phyloP scores from a whole-genome alignment of 345 rosid genomes.

The Microcos paniculata region DNA sequence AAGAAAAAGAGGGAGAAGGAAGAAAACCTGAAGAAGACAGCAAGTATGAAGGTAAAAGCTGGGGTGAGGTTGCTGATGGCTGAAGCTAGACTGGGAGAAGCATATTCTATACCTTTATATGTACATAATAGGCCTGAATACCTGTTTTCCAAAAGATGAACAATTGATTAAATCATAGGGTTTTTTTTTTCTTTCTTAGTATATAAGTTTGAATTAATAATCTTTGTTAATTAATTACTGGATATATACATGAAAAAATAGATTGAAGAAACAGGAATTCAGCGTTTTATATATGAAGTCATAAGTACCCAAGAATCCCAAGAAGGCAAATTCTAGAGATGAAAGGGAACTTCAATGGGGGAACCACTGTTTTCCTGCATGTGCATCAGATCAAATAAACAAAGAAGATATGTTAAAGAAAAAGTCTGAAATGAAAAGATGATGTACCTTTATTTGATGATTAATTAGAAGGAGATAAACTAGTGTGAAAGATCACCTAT shows the following conservation, averaged over 20 bases:
- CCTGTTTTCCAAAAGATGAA: constrained; percentile 22
- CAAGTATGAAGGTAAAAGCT: constrained; percentile 44
- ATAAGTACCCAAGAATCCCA: constrained; percentile 31
- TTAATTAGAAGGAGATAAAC: background rate
- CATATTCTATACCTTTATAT: constrained; percentile 33
- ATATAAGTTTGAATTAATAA: no score
- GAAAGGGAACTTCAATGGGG: constrained; percentile 21
- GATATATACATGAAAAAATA: background rate
- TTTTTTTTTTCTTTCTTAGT: no score
- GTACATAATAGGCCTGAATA: constrained; percentile 16
- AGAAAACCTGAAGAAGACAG: constrained; percentile 30
- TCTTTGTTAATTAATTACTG: no score
- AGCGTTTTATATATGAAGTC: no score
- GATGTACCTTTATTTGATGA: background rate
- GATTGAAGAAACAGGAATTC: background rate
- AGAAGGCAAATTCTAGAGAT: constrained; percentile 31
- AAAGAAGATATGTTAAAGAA: background rate
- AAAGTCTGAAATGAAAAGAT: background rate
- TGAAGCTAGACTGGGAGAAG: constrained; percentile 49
- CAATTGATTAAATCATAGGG: background rate
- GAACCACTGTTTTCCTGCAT: constrained; percentile 19
- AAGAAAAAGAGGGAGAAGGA: background rate
- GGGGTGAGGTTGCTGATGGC: constrained; percentile 45
- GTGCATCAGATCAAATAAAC: background rate
- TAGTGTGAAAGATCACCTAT: constrained; percentile 6